These are phyloP conservation scores for Entonaema liquescens DNA, from an alignment of 495 filamentous ascomycete species.

Conservation along the genomic window DNA sequence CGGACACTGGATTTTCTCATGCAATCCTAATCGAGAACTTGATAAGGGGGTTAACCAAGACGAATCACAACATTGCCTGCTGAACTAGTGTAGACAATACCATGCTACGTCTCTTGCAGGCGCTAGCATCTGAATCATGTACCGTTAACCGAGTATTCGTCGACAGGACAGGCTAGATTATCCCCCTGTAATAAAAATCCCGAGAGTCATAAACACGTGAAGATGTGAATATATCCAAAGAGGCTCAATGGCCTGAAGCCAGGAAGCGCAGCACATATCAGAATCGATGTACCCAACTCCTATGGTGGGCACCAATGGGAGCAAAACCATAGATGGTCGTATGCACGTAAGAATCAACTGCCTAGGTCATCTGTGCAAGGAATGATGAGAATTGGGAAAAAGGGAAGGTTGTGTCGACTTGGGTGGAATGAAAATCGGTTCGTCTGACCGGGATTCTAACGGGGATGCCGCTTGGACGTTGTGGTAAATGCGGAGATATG, in stretches of 20 bases:
- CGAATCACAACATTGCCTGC: constrained; percentile 5
- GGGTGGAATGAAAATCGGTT: constrained; percentile 32
- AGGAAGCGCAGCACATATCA: constrained; percentile 1
- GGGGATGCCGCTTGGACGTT: constrained; percentile 34
- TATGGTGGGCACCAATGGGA: constrained; percentile 32
- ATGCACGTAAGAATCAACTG: constrained; percentile 36
- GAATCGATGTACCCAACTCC: constrained; percentile 4
- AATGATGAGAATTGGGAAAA: constrained; percentile 20
- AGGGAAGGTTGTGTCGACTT: constrained; percentile 40
- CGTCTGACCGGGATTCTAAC: constrained; percentile 32
- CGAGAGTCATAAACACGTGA: background rate
- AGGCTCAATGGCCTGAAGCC: constrained; percentile 14
- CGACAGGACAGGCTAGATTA: background rate
- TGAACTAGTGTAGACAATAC: background rate
- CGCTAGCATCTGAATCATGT: background rate
- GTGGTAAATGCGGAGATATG: constrained; percentile 41
- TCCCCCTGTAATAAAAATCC: background rate
- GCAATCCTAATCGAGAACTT: constrained; percentile 22
- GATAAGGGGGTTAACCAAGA: constrained; percentile 17
- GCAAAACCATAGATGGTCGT: constrained; percentile 19
- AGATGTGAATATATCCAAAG: constrained; percentile 2
- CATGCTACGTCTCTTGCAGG: background rate
- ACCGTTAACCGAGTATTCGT: background rate
- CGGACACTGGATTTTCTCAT: constrained; percentile 12
- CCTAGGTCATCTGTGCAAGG: constrained; percentile 23